Percentiles rank a stretch among this genome's conserved stretches.
phyloP scores from a whole-genome alignment of 306 rosid genomes.

The Purshia tridentata region DNA sequence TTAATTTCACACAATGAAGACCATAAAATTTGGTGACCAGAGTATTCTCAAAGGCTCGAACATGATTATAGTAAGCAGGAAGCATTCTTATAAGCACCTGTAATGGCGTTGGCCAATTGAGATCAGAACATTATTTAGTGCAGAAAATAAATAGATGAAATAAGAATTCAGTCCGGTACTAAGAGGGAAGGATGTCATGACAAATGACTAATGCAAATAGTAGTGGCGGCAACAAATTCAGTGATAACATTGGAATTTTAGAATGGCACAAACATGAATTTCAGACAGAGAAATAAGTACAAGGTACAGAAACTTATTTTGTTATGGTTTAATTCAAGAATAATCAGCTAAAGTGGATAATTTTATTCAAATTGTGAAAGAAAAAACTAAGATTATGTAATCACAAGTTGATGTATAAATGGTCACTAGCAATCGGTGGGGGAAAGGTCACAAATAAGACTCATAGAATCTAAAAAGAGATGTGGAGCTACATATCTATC shows the following conservation, averaged over 20 bases:
- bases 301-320: background rate
- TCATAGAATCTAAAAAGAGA: background rate
- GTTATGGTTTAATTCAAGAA: background rate
- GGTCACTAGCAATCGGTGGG: background rate
- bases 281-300: too few species aligned
- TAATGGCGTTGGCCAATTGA: slow-evolving; percentile 27
- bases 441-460: background rate
- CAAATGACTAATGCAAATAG: background rate
- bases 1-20: slow-evolving; percentile 80
- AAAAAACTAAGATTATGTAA: background rate
- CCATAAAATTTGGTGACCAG: slow-evolving; percentile 88
- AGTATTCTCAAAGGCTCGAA: slow-evolving; percentile 79
- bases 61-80: slow-evolving; percentile 89
- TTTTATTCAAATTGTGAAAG: background rate
- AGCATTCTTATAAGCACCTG: slow-evolving; percentile 94
- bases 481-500: background rate
- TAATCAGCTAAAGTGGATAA: background rate
- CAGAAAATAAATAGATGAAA: background rate
- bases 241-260: background rate
- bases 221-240: background rate
- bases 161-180: background rate
- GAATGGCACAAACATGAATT: background rate
- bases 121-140: slow-evolving; percentile 25
- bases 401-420: background rate
- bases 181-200: background rate